Evolutionary conservation across 257 asterid genomes (phyloP), one percentile per base, ranked within the genome.

Genomic region (Solanum lignicaule): DNA sequence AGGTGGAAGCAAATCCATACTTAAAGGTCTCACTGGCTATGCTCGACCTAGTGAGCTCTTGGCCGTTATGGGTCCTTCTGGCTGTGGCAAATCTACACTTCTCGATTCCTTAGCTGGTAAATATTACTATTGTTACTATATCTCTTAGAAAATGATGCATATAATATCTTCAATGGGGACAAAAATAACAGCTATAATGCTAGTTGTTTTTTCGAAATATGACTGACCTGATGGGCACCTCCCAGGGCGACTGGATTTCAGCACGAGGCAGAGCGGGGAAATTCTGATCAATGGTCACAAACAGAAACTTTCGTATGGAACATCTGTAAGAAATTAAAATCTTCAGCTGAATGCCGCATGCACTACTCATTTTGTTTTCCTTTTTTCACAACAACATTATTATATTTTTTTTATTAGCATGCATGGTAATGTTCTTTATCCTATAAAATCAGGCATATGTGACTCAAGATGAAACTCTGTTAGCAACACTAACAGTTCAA

Each of bases 1-100:
- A 6, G 69, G 46, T 23, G 87, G 76, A 2, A 48, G 87, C 5
- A 68, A 79, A 15, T 25, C 90, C 8, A 88, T 88, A 85, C 86
- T 88, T 82, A 86, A 88, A 41, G 90, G 88, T 48, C 76, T 88
- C 46, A 88, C 90, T 8, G 90, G 90, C 8, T 88, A 86, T 46
- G 90, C 87, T 18, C 83, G 84, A 36, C 90, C 88, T 4, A 87
- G 88, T 85, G 88, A 88, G 55, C 55, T 78, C 79, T 46, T 88
- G 81, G 90, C 90, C 2, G 71, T 88, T 10, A 88, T 86, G 90
- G 90, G 90, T 15, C 90, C 90, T 85, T 85, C 90, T 76, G 90
- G 90, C 46, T 76, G 87, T 85, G 90, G 90, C 74, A 88, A 88
- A 10, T 86, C 90, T 23, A 88, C 88, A 2, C 83, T 88, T 35